Evolutionary conservation across 768 basidiomycete genomes (phyloP).

Genomic region (Tricholoma sp.): DNA sequence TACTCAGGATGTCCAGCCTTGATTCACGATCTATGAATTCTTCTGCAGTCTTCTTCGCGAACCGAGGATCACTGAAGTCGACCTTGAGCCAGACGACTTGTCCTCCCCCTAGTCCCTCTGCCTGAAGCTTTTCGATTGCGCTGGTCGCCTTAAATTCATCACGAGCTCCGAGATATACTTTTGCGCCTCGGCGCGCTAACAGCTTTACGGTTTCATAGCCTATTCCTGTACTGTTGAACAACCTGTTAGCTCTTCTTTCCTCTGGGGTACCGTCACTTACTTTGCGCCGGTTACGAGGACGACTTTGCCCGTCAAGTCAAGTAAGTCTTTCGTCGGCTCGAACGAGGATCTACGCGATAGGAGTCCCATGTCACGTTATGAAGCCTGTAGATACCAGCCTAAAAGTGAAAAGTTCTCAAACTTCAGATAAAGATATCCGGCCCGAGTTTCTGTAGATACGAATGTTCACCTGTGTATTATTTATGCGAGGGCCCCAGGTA

Average conservation of each 20-base stretch:
- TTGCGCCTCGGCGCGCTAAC: slow-evolving; percentile 44
- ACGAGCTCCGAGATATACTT: slow-evolving; percentile 46
- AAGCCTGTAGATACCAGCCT: no score
- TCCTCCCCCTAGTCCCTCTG: slow-evolving; percentile 26
- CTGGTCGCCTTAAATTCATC: slow-evolving; percentile 25
- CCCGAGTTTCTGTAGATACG: no score
- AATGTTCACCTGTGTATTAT: no score
- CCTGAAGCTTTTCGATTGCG: slow-evolving; percentile 18
- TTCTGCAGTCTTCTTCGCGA: slow-evolving; percentile 28
- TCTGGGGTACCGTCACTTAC: neutral
- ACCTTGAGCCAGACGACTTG: slow-evolving; percentile 32
- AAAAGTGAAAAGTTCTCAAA: neutral
- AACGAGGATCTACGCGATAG: slow-evolving; percentile 9
- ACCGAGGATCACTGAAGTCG: slow-evolving; percentile 30
- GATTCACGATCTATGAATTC: slow-evolving; percentile 21
- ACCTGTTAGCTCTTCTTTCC: no score
- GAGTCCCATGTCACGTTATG: neutral
- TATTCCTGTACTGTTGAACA: slow-evolving; percentile 33
- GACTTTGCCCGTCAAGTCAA: slow-evolving; percentile 14
- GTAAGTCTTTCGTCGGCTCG: slow-evolving; percentile 11
- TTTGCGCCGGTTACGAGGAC: slow-evolving; percentile 13
- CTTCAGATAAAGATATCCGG: no score
- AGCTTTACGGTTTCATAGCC: slow-evolving; percentile 42
- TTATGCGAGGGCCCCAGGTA: no score
- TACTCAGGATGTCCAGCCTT: slow-evolving; percentile 19